phyloP scores from a whole-genome alignment of 2,329 filamentous ascomycete species.

The Penicillium sp. region DNA sequence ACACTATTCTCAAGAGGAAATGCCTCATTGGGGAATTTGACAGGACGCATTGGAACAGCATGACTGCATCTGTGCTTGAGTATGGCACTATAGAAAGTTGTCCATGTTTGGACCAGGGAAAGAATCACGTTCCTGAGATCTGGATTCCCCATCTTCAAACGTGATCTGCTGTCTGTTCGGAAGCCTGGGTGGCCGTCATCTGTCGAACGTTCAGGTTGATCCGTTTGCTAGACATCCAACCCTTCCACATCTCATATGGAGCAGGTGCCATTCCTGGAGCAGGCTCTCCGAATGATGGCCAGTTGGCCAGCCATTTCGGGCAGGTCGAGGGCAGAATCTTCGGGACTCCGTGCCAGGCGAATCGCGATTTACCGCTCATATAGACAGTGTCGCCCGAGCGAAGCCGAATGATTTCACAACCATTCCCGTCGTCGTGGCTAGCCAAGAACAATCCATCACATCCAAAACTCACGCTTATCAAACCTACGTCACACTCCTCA shows the following conservation, averaged over 20 bases:
- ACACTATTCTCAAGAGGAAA: background rate
- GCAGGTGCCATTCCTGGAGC: constrained; percentile 30
- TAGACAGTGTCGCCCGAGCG: constrained; percentile 85
- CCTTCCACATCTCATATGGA: constrained; percentile 66
- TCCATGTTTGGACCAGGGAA: background rate
- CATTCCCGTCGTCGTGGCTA: constrained; percentile 56
- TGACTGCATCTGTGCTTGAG: background rate
- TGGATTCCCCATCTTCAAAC: background rate
- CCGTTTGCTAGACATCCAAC: constrained; percentile 85
- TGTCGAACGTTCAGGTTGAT: constrained; percentile 92
- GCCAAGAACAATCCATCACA: constrained; percentile 89
- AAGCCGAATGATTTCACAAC: constrained; percentile 57
- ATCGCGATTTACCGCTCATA: constrained; percentile 78
- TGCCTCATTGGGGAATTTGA: background rate
- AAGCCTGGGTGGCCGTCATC: constrained; percentile 58
- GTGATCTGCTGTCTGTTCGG: background rate
- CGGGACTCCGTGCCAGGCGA: constrained; percentile 94
- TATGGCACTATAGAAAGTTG: too few species aligned
- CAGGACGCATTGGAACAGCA: background rate
- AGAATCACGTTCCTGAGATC: background rate
- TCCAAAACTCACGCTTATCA: constrained; percentile 83
- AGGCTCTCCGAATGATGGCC: constrained; percentile 58
- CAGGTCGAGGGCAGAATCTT: constrained; percentile 79
- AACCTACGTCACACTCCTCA: constrained; percentile 72
- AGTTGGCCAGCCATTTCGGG: constrained; percentile 68